Evolutionary conservation across 1,284 basidiomycete species (phyloP), one percentile per base, ranked within the genome.

Genomic region (Cutaneotrichosporon sp.): DNA sequence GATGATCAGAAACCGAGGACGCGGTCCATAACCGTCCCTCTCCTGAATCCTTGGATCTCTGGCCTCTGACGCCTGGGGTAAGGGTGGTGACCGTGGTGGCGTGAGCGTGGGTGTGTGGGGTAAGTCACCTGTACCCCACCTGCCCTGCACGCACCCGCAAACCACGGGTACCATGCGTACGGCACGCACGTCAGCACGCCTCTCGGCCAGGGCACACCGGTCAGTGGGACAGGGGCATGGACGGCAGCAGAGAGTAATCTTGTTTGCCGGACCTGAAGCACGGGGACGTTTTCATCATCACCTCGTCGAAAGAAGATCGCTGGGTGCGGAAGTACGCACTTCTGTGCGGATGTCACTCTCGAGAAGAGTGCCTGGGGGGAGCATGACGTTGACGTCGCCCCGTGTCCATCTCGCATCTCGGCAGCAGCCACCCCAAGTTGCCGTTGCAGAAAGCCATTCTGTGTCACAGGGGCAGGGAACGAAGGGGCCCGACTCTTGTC

Each of bases 81-180:
- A 29, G 29, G 29, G 29, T 29, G n/a, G n/a, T n/a, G n/a, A n/a
- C n/a, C n/a, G n/a, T 29, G 29, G 29, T 29, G 29, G 34, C 34
- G 34, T 36, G 34, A 3, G 34, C 14, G 10, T 36, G 16, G n/a
- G 11, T 36, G 43, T 45, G 43, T 45, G 9, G 43, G 43, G 43
- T 36, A 36, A 14, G 34, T 36, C 34, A 36, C 34, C 34, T 36
- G 4, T 9, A 13, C 2, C 33, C 33, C 45, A 46, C 45, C 45
- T 46, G 46, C 20, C n/a, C n/a, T 22, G 8, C 4, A 24, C 22
- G 46, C 46, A 47, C 46, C 46, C 46, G 46, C 46, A 47, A 27
- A 27, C 20, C 43, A 45, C 46, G 46, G 46, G 46, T 27, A 27
- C 46, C 13, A 36, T 45, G 36, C 36, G 43, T 45, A 45, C 43